Conservation (phyloP, 2,329 filamentous ascomycete species). For the Mollisia scopiformis region DNA sequence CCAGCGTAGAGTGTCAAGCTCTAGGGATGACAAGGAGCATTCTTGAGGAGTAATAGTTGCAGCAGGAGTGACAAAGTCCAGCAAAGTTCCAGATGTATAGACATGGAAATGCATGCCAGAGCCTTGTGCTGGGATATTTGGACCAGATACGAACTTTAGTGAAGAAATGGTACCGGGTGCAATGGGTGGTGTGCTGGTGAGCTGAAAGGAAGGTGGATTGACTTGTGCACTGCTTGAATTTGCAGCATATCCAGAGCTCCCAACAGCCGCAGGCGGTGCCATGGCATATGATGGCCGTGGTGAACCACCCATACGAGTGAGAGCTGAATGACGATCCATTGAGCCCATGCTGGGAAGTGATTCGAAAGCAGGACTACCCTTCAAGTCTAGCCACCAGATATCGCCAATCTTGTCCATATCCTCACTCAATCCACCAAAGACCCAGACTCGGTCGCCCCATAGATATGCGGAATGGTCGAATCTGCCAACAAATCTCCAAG, state of each 20-base stretch:
- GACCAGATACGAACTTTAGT: slow-evolving; percentile 85
- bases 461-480: slow-evolving; percentile 97
- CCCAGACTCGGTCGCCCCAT: slow-evolving; percentile 90
- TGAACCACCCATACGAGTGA: slow-evolving; percentile 45
- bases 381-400: slow-evolving; percentile 96
- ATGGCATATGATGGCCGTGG: slow-evolving; percentile 56
- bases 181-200: slow-evolving; percentile 77
- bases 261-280: slow-evolving; percentile 53
- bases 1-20: slow-evolving; percentile 87
- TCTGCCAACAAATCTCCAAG: slow-evolving; percentile 92
- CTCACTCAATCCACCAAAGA: slow-evolving; percentile 91
- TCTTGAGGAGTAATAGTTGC: slow-evolving; percentile 85
- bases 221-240: slow-evolving; percentile 70
- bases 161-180: slow-evolving; percentile 89
- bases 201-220: slow-evolving; percentile 66
- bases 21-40: slow-evolving; percentile 87
- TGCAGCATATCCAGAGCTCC: slow-evolving; percentile 66
- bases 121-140: slow-evolving; percentile 83
- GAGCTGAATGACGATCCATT: slow-evolving; percentile 43
- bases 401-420: slow-evolving; percentile 98
- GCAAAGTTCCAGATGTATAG: slow-evolving; percentile 87
- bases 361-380: slow-evolving; percentile 85
- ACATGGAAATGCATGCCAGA: slow-evolving; percentile 95
- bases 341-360: slow-evolving; percentile 63
- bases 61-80: slow-evolving; percentile 93